Evolutionary conservation across 2,329 filamentous ascomycete genomes (phyloP).

Genomic region (Periconia macrospinosa): DNA sequence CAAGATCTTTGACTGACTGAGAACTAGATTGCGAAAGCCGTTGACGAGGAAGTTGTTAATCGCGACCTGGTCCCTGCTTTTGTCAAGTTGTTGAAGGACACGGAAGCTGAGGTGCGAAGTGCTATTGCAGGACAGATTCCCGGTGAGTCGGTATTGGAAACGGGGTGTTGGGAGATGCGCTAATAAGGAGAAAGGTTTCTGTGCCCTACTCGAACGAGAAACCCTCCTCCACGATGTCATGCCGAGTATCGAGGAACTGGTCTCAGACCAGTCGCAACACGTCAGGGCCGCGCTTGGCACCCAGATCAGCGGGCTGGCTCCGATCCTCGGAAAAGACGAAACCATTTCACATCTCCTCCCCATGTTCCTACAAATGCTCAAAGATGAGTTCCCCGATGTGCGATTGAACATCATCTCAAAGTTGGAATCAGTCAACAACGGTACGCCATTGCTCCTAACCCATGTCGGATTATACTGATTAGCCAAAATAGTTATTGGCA

Average conservation of each 20-base stretch:
- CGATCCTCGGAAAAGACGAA: slow-evolving; percentile 97
- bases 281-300: slow-evolving; percentile 93
- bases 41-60: slow-evolving; percentile 93
- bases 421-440: slow-evolving; percentile 95
- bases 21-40: slow-evolving; percentile 88
- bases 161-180: slow-evolving; percentile 6
- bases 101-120: slow-evolving; percentile 94
- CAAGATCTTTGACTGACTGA: slow-evolving; percentile 22
- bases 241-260: slow-evolving; percentile 92
- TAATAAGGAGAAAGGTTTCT: slow-evolving; percentile 70
- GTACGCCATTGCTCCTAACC: slow-evolving; percentile 50
- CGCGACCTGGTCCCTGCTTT: slow-evolving; percentile 95
- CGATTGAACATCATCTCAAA: slow-evolving; percentile 99
- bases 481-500: slow-evolving; percentile 76
- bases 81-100: slow-evolving; percentile 96
- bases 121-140: slow-evolving; percentile 97
- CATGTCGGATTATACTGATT: slow-evolving; percentile 12
- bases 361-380: slow-evolving; percentile 99
- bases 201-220: slow-evolving; percentile 80
- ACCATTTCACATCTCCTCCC: slow-evolving; percentile 95
- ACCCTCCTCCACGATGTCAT: slow-evolving; percentile 94
- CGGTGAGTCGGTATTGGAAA: slow-evolving; percentile 49
- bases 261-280: slow-evolving; percentile 94
- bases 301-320: slow-evolving; percentile 94
- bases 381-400: slow-evolving; percentile 98